These are phyloP conservation scores for Cryptococcus sp. DNA, from an alignment of 1,284 basidiomycete genomes.

Conservation along the genomic window DNA sequence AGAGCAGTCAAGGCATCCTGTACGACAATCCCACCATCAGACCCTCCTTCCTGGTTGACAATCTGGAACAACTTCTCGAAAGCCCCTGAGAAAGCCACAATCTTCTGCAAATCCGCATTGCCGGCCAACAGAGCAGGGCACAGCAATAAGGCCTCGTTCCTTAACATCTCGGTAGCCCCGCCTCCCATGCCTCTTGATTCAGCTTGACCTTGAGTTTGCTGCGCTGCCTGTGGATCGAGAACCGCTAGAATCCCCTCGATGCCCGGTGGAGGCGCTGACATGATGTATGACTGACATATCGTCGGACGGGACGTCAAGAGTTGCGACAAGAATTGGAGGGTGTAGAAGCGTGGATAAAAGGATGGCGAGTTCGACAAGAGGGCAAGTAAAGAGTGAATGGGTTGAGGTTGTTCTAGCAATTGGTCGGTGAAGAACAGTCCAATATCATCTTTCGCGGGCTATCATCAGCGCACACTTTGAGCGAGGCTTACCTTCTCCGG, in stretches of 20 bases:
- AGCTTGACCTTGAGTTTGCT: slow-evolving; percentile 14
- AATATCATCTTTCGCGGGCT: slow-evolving; percentile 49
- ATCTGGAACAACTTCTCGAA: slow-evolving; percentile 95
- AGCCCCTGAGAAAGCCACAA: slow-evolving; percentile 92
- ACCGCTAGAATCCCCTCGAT: slow-evolving; percentile 44
- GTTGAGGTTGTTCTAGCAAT: slow-evolving; percentile 53
- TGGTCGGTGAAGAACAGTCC: slow-evolving; percentile 50
- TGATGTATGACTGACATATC: slow-evolving; percentile 79
- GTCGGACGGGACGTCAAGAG: slow-evolving; percentile 75
- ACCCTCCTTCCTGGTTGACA: slow-evolving; percentile 78
- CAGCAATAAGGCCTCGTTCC: slow-evolving; percentile 69
- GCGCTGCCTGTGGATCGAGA: slow-evolving; percentile 37
- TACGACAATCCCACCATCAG: slow-evolving; percentile 84
- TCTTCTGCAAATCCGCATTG: slow-evolving; percentile 93
- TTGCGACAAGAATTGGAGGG: slow-evolving; percentile 76
- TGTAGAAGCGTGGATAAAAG: slow-evolving; percentile 84
- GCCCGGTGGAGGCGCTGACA: slow-evolving; percentile 50
- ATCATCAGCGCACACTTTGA: not conserved
- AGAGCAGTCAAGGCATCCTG: slow-evolving; percentile 82
- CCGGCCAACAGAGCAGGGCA: slow-evolving; percentile 76
- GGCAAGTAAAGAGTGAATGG: slow-evolving; percentile 70
- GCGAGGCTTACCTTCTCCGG: slow-evolving; percentile 36
- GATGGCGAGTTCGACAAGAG: slow-evolving; percentile 58
- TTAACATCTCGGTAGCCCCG: slow-evolving; percentile 45
- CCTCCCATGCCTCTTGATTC: slow-evolving; percentile 26